These are phyloP conservation scores for Stemphylium lycopersici DNA, from an alignment of 2,329 filamentous ascomycete genomes.

Conservation along the genomic window DNA sequence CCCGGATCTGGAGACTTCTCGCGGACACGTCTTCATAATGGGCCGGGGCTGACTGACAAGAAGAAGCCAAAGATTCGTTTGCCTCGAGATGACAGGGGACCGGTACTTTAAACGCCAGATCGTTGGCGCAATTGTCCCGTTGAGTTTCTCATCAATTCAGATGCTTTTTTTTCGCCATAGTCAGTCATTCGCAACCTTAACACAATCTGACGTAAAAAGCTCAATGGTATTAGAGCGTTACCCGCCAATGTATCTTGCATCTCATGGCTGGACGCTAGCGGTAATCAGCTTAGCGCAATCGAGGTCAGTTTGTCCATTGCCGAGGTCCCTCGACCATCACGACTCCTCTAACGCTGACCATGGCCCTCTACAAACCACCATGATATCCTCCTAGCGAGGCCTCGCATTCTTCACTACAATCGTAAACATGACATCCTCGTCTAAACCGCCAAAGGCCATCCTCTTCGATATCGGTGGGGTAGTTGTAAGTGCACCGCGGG, in stretches of 20 bases:
- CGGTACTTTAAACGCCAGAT: background rate
- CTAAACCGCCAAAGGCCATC: conserved; percentile 36
- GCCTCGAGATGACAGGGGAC: background rate
- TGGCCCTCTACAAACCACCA: conserved; percentile 24
- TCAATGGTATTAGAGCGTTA: too few relatives aligned
- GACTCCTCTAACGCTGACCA: conserved; percentile 16
- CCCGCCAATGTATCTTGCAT: background rate
- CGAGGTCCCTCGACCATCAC: conserved; percentile 28
- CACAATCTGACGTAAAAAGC: too few relatives aligned
- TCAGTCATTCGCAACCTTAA: too few relatives aligned
- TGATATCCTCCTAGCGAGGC: conserved; percentile 17
- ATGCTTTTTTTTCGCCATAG: too few relatives aligned
- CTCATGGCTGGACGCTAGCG: background rate
- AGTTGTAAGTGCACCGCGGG: conserved; percentile 70
- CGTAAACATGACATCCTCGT: conserved; percentile 14
- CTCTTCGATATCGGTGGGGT: conserved; percentile 97
- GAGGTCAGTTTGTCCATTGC: conserved; percentile 22
- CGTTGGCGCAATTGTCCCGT: too few relatives aligned
- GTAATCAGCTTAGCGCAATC: background rate
- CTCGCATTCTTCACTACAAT: background rate
- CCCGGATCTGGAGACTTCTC: background rate
- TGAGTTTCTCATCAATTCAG: too few relatives aligned
- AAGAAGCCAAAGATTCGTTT: background rate
- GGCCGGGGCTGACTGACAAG: background rate
- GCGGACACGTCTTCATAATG: background rate